phyloP scores from a whole-genome alignment of 768 basidiomycete species.

The Strobilomyces echinocephalus region DNA sequence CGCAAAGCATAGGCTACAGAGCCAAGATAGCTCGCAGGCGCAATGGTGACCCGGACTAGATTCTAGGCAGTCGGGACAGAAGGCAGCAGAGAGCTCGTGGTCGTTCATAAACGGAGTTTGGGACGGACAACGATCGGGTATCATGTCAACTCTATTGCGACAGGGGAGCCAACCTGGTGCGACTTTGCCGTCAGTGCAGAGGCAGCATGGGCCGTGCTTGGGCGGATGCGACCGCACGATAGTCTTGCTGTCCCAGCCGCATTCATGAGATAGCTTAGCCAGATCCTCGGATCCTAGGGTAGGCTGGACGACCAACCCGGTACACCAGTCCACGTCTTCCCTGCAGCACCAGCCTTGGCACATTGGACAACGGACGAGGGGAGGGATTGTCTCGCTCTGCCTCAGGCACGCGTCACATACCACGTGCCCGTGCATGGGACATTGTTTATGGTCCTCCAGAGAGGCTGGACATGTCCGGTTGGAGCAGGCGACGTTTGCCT shows the following conservation, averaged over 20 bases:
- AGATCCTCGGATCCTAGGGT: conserved; percentile 4
- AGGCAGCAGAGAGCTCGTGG: background rate
- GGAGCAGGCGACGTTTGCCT: conserved; percentile 3
- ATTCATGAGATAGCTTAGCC: background rate
- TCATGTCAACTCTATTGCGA: background rate
- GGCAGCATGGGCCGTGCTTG: conserved; percentile 7
- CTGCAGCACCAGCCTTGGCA: conserved; percentile 12
- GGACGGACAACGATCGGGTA: background rate
- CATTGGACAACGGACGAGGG: conserved; percentile 5
- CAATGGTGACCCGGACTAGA: background rate
- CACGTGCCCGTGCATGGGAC: conserved; percentile 3
- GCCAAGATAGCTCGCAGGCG: background rate
- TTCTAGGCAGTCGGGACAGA: conserved; percentile 9
- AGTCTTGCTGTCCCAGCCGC: conserved; percentile 6
- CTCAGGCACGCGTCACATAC: conserved; percentile 5
- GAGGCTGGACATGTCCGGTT: background rate
- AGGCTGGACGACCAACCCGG: conserved; percentile 8
- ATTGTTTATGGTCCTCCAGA: background rate
- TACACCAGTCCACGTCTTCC: conserved; percentile 15
- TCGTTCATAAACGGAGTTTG: background rate
- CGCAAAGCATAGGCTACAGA: conserved; percentile 5
- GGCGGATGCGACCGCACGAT: conserved; percentile 15
- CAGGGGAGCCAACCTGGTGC: conserved; percentile 1
- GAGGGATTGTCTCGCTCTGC: background rate
- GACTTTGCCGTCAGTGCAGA: background rate